Conservation (phyloP, 768 basidiomycete genomes). For the Termitomyces heimii region DNA sequence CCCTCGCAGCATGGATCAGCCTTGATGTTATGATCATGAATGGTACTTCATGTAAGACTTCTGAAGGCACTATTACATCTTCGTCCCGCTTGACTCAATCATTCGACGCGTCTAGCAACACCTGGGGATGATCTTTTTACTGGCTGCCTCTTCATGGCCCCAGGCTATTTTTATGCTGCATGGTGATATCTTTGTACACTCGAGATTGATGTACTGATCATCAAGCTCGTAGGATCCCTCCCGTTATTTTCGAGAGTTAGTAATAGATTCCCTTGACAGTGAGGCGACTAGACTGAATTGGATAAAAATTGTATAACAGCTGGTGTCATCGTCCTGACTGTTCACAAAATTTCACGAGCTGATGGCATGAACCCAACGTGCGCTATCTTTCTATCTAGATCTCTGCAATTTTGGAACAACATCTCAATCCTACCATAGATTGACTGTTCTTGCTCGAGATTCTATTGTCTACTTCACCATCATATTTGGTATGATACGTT, state of each 20-base stretch:
- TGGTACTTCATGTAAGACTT: neutral
- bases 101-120: neutral
- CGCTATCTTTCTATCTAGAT: neutral
- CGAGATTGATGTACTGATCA: neutral
- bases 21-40: neutral
- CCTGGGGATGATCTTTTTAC: neutral
- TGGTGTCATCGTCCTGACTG: neutral
- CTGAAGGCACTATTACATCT: neutral
- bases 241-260: neutral
- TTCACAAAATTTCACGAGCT: neutral
- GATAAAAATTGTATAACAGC: neutral
- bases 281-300: neutral
- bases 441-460: neutral
- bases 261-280: neutral
- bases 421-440: neutral
- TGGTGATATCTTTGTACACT: neutral
- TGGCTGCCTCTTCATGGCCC: neutral
- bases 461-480: neutral
- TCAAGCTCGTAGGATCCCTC: neutral
- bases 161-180: neutral
- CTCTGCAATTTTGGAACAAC: neutral
- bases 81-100: too few relatives aligned
- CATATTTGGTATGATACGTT: neutral
- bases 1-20: neutral
- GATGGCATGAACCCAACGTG: neutral